Conservation (phyloP, 768 basidiomycete genomes). For the Suillus occidentalis region DNA sequence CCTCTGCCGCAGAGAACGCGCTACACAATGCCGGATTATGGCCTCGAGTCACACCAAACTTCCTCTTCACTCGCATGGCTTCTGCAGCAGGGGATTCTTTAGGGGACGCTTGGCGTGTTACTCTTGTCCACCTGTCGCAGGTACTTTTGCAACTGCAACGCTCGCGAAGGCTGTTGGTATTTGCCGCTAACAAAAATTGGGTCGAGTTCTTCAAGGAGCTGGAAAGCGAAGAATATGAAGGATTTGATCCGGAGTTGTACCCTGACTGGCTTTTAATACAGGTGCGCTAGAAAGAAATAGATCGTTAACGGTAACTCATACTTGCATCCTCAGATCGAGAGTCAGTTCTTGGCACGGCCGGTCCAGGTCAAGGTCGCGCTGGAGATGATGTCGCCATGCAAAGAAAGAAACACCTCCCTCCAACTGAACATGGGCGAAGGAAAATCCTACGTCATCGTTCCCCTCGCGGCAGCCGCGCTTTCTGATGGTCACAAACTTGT, state of each 20-base stretch:
- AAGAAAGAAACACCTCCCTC: conserved; percentile 36
- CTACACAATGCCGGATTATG: conserved; percentile 31
- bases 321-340: conserved; percentile 38
- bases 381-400: conserved; percentile 47
- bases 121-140: conserved; percentile 30
- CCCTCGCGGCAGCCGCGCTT: conserved; percentile 39
- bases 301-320: background rate
- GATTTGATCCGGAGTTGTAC: conserved; percentile 17
- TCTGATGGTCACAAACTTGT: conserved; percentile 45
- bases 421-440: conserved; percentile 67
- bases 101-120: conserved; percentile 29
- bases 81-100: conserved; percentile 20
- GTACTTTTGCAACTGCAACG: conserved; percentile 36
- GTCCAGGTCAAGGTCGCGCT: conserved; percentile 42
- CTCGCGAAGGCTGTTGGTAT: conserved; percentile 34
- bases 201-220: conserved; percentile 34
- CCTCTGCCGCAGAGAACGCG: conserved; percentile 17
- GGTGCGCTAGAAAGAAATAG: conserved; percentile 20
- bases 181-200: conserved; percentile 19
- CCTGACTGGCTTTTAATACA: conserved; percentile 49
- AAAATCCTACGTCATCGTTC: conserved; percentile 51
- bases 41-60: conserved; percentile 36
- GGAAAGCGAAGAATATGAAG: conserved; percentile 24
- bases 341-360: conserved; percentile 42
- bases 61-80: conserved; percentile 33